Evolutionary conservation across 352 stramenopile genomes (phyloP), one percentile per base, ranked within the genome.

Genomic region (Pythium dissotocum): DNA sequence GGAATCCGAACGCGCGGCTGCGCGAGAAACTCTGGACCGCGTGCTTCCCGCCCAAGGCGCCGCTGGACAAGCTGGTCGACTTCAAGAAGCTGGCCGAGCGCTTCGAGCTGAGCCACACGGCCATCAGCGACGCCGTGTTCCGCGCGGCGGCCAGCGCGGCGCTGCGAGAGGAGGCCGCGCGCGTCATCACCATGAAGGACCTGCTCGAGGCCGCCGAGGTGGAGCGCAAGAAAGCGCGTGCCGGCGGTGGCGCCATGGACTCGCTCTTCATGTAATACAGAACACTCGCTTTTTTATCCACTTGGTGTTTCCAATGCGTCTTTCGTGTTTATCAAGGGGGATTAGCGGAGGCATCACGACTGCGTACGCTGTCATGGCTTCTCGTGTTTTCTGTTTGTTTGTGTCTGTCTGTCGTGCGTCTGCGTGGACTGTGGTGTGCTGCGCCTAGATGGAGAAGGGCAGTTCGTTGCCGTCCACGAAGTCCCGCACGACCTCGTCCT

Each of bases 401-500:
- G 21, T 60, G 30, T 14, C 21, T 49, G 56, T 35, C 9, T 56
- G 28, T 38, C 10, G 40, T 24, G 21, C 21, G 21, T 24, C 21
- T 24, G 21, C 21, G 21, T 24, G 21, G 21, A 0, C 21, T 24
- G 21, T 24, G 21, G 51, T 14, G 42, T 54, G 16, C 21, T 12
- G 21, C 18, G 51, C 77, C 77, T 85, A 95, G 69, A 97, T 87
- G 53, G 65, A 62, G 70, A 96, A 99, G 7, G 96, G 96, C 42
- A 99, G 77, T 28, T 88, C 71, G 73, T 98, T 88, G 59, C 97
- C 96, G 61, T 88, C 85, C 35, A 94, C 92, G 72, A 98, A 98
- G 63, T 98, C 93, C 40, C 94, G 90, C 70, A 97, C 83, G 62
- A 95, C 86, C 33, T 96, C 95, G 61, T 95, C 85, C 55, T 91